Conservation (phyloP, 148 eudicot species). For the Rhododendron mucronatum region DNA sequence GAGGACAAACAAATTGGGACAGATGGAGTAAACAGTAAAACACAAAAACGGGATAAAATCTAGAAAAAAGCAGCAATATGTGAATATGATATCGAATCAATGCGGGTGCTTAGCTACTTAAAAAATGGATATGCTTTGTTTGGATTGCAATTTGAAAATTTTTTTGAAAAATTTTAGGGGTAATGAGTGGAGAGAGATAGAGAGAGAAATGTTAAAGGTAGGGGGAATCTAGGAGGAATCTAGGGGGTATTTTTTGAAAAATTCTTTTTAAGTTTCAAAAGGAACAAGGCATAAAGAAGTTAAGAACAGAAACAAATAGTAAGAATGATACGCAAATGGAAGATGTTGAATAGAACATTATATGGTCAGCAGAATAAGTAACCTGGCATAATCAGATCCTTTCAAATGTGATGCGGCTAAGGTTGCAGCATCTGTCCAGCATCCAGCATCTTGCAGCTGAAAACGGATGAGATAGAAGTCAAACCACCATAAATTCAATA, state of each 20-base stretch:
- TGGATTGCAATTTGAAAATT: too few species aligned
- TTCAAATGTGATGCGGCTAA: constrained; percentile 94
- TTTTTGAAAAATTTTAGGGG: too few species aligned
- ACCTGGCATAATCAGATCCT: constrained; percentile 98
- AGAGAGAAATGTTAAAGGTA: too few species aligned
- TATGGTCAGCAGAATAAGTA: constrained; percentile 8
- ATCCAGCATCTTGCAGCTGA: constrained; percentile 99
- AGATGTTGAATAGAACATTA: background rate
- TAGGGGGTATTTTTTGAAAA: too few species aligned
- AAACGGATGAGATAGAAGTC: constrained; percentile 6
- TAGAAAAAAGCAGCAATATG: background rate
- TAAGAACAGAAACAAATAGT: background rate
- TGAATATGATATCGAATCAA: background rate
- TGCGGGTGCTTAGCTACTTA: background rate
- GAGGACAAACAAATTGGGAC: background rate
- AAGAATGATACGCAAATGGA: background rate
- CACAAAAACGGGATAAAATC: background rate
- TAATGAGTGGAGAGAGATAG: too few species aligned
- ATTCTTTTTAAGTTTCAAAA: too few species aligned
- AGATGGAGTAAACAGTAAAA: background rate
- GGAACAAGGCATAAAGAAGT: too few species aligned
- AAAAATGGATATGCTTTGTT: background rate
- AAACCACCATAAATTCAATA: background rate
- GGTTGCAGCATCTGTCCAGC: constrained; percentile 99
- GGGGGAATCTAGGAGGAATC: too few species aligned